phyloP scores from a whole-genome alignment of 1,284 basidiomycete genomes.

The Puccinia horiana region DNA sequence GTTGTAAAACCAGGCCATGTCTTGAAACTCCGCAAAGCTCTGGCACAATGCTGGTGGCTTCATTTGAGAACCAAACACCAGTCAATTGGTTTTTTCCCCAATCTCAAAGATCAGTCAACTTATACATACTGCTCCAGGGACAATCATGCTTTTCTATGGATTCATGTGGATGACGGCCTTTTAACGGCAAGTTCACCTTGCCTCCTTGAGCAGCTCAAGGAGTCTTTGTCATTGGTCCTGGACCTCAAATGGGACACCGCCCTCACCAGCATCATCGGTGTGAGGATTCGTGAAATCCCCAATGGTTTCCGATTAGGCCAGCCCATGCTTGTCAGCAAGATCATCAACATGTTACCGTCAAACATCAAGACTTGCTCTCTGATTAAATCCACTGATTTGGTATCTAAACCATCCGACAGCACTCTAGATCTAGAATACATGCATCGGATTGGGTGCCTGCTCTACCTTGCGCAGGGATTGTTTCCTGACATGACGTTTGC shows the following conservation, averaged over 20 bases:
- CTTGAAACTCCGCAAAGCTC: conserved; percentile 2
- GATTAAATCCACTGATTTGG: neutral
- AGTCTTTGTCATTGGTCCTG: neutral
- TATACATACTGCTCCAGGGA: too few relatives aligned
- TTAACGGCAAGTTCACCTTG: neutral
- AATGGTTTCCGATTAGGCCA: neutral
- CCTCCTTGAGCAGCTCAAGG: neutral
- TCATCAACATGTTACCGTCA: neutral
- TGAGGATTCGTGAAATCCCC: neutral
- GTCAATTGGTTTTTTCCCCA: neutral
- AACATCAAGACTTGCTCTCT: neutral
- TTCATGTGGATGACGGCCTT: conserved; percentile 13
- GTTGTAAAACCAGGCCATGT: neutral
- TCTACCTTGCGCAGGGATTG: neutral
- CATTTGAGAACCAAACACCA: neutral
- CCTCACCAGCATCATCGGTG: neutral
- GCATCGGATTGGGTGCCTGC: neutral
- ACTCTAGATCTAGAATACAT: neutral
- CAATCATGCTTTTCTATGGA: conserved; percentile 11
- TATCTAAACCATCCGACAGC: neutral
- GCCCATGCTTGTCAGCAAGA: neutral
- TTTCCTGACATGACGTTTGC: neutral
- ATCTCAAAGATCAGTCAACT: too few relatives aligned
- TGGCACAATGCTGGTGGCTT: neutral
- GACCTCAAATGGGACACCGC: neutral